phyloP scores from a whole-genome alignment of 2,329 filamentous ascomycete species.

The Paraphoma sp. region DNA sequence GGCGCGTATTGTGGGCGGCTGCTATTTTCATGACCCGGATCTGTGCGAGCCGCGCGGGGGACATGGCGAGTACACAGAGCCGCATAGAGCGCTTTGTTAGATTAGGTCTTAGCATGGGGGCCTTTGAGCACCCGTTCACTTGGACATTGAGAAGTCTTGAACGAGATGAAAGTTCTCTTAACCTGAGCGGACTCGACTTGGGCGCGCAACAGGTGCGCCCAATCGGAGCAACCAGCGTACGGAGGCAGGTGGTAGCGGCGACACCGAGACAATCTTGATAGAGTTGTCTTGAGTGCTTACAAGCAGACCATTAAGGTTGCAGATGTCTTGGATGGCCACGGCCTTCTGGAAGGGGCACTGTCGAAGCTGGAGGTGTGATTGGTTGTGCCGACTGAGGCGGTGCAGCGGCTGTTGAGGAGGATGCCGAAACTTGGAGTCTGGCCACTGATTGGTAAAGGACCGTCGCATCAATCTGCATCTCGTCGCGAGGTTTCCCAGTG shows the following conservation, averaged over 20 bases:
- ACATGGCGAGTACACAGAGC: constrained; percentile 32
- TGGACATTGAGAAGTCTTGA: background rate
- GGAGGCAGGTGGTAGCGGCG: constrained; percentile 28
- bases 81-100: constrained; percentile 33
- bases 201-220: constrained; percentile 5
- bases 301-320: constrained; percentile 17
- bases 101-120: constrained; percentile 5
- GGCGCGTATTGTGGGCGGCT: constrained; percentile 37
- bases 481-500: constrained; percentile 1
- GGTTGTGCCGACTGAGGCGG: constrained; percentile 29
- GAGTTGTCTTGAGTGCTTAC: constrained; percentile 20
- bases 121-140: background rate
- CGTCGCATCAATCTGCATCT: constrained; percentile 9
- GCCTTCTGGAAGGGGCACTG: constrained; percentile 29
- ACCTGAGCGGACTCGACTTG: constrained; percentile 7
- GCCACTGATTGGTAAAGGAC: constrained; percentile 22
- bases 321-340: constrained; percentile 19
- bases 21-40: constrained; percentile 25
- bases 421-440: constrained; percentile 6
- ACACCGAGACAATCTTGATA: constrained; percentile 23
- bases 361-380: constrained; percentile 14
- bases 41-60: constrained; percentile 29
- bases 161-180: constrained; percentile 1
- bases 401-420: constrained; percentile 38
- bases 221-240: constrained; percentile 15